Evolutionary conservation across 2,329 filamentous ascomycete species (phyloP).

Genomic region (Aspergillus novofumigatus): DNA sequence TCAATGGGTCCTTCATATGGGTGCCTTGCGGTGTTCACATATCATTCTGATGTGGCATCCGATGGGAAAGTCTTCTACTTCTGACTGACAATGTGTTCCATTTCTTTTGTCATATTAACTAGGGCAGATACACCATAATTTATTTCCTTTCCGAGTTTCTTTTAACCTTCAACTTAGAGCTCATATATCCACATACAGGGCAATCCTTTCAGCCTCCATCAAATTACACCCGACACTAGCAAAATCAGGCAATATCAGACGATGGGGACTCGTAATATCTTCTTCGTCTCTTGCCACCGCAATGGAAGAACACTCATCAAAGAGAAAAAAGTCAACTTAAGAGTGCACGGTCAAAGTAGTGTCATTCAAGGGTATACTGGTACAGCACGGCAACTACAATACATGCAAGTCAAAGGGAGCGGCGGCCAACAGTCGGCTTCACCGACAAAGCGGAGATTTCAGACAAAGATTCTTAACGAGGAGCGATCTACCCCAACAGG

Average conservation of each 20-base stretch:
- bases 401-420: slow-evolving; percentile 12
- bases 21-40: too few relatives aligned
- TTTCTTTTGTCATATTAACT: background rate
- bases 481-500: background rate
- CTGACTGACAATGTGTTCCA: background rate
- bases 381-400: slow-evolving; percentile 17
- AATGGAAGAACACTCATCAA: background rate
- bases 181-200: background rate
- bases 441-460: background rate
- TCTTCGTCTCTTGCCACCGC: background rate
- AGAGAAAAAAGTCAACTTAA: background rate
- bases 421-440: background rate
- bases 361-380: slow-evolving; percentile 28
- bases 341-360: slow-evolving; percentile 7
- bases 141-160: background rate
- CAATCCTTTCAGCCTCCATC: background rate
- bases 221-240: background rate
- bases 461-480: background rate
- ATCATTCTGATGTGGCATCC: too few relatives aligned
- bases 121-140: background rate
- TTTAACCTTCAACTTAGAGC: background rate
- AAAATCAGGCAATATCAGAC: background rate
- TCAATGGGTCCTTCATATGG: too few relatives aligned
- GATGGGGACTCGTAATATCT: background rate
- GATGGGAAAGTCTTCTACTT: background rate